These are phyloP conservation scores for Cynara cardunculus DNA, from an alignment of 129 eudicot genomes.

Conservation along the genomic window DNA sequence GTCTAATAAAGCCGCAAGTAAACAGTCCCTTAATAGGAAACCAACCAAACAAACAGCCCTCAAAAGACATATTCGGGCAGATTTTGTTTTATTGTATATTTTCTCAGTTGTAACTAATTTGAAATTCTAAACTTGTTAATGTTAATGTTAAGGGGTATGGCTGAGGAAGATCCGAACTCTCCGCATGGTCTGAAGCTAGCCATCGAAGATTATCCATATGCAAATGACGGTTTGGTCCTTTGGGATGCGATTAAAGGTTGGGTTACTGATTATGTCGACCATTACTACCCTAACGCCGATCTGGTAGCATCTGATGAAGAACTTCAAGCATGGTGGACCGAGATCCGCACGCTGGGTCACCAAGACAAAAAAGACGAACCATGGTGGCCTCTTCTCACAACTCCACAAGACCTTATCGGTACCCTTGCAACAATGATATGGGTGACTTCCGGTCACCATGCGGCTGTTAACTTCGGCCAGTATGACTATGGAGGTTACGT, in stretches of 20 bases:
- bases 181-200: conserved; percentile 24
- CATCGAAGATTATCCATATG: conserved; percentile 42
- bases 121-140: background rate
- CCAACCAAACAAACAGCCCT: too few species aligned
- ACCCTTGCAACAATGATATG: conserved; percentile 14
- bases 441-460: conserved; percentile 27
- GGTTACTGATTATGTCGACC: conserved; percentile 24
- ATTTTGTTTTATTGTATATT: too few species aligned
- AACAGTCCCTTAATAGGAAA: too few species aligned
- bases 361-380: conserved; percentile 28
- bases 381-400: conserved; percentile 29
- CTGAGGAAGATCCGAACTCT: conserved; percentile 23
- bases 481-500: conserved; percentile 27
- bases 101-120: background rate
- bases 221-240: conserved; percentile 34
- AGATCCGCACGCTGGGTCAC: conserved; percentile 28
- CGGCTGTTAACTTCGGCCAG: conserved; percentile 39
- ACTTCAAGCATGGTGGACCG: conserved; percentile 36
- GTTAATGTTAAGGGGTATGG: conserved; percentile 39
- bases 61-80: background rate
- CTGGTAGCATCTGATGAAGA: background rate
- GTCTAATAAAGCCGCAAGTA: too few species aligned
- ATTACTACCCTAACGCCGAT: conserved; percentile 13
- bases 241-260: conserved; percentile 34
- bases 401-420: conserved; percentile 5